Base-by-base conservation (phyloP, 2,329 filamentous ascomycete species). In the Arthrobotrys sphaeroides region DNA sequence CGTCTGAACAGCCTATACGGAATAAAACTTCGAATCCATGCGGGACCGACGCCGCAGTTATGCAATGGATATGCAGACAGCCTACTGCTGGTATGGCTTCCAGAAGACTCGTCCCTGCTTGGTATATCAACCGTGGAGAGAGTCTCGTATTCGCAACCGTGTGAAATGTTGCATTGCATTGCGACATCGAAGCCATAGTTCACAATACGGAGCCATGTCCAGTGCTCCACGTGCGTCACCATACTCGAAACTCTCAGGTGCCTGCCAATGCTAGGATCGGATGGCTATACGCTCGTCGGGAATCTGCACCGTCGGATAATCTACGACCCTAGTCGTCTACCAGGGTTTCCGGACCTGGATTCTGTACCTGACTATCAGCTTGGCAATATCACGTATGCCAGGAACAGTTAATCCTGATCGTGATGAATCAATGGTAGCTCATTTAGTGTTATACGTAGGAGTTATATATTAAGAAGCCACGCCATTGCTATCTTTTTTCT, bases 261-360 rank as follows among this genome's bases (percentile, higher is more conserved):
- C 18, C 57, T 33, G 55, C 66, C 28, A 60, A 20, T 20, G 33
- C 20, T 33, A 33, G 6, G n/a, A 22, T 70, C 66, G 55, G 53
- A 62, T 55, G 65, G 65, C 13, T 57, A 53, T 49, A 40, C 69
- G 57, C 64, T 67, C 60, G 72, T 75, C 72, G 72, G 72, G 33
- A 75, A 64, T 43, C 26, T 62, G 28, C 57, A 62, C 72, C 72
- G 72, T 45, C 72, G 72, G 72, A 75, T 75, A 75, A 75, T 69
- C 43, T 75, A 10, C 2, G 16, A 12, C 72, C 70, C 59, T 73
- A 47, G 31, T 64, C 51, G 6, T 38, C 31, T 40, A 24, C 64
- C 18, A 33, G 59, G 61, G 28, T 51, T n/a, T 13, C 20, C n/a
- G 49, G 40, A 65, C 55, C 55, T 24, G 36, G 47, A 55, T 43